These are phyloP conservation scores for Datisca glomerata DNA, from an alignment of 306 rosid species.

Conservation along the genomic window DNA sequence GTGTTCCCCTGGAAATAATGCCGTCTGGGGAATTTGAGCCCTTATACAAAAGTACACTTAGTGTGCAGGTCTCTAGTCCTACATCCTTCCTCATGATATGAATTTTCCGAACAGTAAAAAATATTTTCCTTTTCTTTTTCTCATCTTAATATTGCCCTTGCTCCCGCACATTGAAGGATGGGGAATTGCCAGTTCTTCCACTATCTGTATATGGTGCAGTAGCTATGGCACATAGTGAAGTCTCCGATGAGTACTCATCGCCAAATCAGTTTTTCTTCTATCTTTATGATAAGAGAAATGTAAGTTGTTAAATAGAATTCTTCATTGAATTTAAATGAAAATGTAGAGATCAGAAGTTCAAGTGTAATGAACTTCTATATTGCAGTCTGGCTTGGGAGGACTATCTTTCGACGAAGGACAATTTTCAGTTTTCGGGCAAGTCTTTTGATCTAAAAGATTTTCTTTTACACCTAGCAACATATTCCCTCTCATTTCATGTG, in stretches of 20 bases:
- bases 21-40: slow-evolving; percentile 97
- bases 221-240: slow-evolving; percentile 94
- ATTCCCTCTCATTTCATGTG: slow-evolving; percentile 1
- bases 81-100: not conserved
- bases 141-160: not conserved
- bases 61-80: slow-evolving; percentile 55
- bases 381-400: slow-evolving; percentile 96
- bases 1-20: slow-evolving; percentile 72
- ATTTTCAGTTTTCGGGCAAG: slow-evolving; percentile 87
- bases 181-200: slow-evolving; percentile 90
- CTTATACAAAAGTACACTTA: slow-evolving; percentile 61
- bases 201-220: slow-evolving; percentile 85
- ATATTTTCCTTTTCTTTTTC: slow-evolving; percentile 3
- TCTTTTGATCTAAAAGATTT: slow-evolving; percentile 2
- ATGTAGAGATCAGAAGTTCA: not conserved
- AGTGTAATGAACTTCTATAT: not conserved
- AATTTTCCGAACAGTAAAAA: not conserved
- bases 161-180: slow-evolving; percentile 47
- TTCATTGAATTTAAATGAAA: not conserved
- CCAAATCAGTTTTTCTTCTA: slow-evolving; percentile 86
- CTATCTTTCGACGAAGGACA: slow-evolving; percentile 97
- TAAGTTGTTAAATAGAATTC: slow-evolving; percentile 25
- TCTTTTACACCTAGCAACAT: not conserved
- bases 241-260: slow-evolving; percentile 78
- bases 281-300: slow-evolving; percentile 80